A percentile compares a stretch with the other conserved stretches of the same genome.
Conservation (phyloP, 73 alveolate genomes). For the Stentor roeselii region DNA sequence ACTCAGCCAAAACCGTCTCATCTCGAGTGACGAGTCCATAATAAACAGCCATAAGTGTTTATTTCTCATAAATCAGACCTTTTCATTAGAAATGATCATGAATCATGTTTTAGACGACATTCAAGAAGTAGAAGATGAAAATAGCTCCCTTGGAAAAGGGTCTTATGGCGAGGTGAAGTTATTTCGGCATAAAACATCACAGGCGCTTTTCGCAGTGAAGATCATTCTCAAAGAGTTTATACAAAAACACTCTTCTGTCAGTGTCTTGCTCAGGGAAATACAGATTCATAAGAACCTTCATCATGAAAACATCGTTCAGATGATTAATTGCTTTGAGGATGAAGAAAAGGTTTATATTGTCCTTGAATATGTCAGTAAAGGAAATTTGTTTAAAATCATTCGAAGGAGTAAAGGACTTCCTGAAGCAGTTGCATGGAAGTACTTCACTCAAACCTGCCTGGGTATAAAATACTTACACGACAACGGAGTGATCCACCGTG, state of each 20-base stretch:
- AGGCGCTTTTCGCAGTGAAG: conserved; percentile 65
- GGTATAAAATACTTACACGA: conserved; percentile 63
- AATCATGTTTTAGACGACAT: not conserved
- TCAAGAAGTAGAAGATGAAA: not conserved
- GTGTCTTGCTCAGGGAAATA: conserved; percentile 62
- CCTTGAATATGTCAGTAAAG: conserved; percentile 80
- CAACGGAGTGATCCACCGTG: conserved; percentile 63
- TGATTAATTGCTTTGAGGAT: conserved; percentile 45
- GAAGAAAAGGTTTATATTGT: conserved; percentile 57
- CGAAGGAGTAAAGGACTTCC: conserved; percentile 43
- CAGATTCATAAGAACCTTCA: conserved; percentile 62
- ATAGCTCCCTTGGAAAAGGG: conserved; percentile 61
- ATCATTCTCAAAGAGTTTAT: conserved; percentile 54
- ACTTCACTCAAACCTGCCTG: conserved; percentile 48
- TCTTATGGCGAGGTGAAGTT: conserved; percentile 78
- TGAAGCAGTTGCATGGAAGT: conserved; percentile 70
- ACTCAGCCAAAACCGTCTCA: not conserved
- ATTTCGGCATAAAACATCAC: conserved; percentile 54
- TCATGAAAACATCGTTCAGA: conserved; percentile 75
- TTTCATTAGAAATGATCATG: too few relatives aligned
- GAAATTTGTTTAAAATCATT: conserved; percentile 64
- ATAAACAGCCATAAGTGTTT: conserved; percentile 26
- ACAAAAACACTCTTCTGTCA: conserved; percentile 37
- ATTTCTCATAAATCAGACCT: too few relatives aligned
- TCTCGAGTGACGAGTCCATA: conserved; percentile 18